Evolutionary conservation across 768 basidiomycete species (phyloP), one percentile per base, ranked within the genome.

Genomic region (Crassisporium funariophilum): DNA sequence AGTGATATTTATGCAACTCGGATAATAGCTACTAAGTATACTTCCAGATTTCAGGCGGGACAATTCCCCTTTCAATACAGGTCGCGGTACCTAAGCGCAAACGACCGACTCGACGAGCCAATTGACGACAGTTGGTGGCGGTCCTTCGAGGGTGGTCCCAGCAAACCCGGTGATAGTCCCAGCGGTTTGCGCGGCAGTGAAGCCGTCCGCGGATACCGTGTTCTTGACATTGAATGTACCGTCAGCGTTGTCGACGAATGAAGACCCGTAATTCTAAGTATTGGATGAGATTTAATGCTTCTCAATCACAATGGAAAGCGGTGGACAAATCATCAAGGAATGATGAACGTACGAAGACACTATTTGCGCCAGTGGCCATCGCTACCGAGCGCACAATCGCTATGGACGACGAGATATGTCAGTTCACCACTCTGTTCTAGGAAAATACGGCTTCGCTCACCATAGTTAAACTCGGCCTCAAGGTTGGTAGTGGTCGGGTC

Each of bases 391-490:
- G 39, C 24, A 17, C 47, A 21, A 35, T 35, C 23, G 36, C 41
- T 41, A 20, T 12, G 21, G 11, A 6, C 15, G n/a, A 12, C 16
- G 12, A 19, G 27, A 3, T 31, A 9, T n/a, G 17, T 23, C 21
- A 37, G 44, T n/a, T n/a, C n/a, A n/a, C n/a, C n/a, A n/a, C n/a
- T n/a, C n/a, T n/a, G n/a, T n/a, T 20, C 16, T 38, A 25, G 27
- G 13, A 23, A 11, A 16, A 5, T 12, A 9, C 17, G 3, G 0
- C 5, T 27, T 6, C 2, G 20, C 47, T 21, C 31, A 49, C 47
- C 47, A 21, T 35, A 42, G 34, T 41, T 35, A 25, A 49, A 49
- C 33, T 49, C 47, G 8, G 24, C 34, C 20, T 25, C 41, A 13
- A 41, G 41, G 35, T 42, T 35, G 34, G 43, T 24, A n/a, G 47